Percentiles rank a stretch among this genome's conserved stretches.
Conservation (phyloP, 768 basidiomycete species). For the Mycena pura region DNA sequence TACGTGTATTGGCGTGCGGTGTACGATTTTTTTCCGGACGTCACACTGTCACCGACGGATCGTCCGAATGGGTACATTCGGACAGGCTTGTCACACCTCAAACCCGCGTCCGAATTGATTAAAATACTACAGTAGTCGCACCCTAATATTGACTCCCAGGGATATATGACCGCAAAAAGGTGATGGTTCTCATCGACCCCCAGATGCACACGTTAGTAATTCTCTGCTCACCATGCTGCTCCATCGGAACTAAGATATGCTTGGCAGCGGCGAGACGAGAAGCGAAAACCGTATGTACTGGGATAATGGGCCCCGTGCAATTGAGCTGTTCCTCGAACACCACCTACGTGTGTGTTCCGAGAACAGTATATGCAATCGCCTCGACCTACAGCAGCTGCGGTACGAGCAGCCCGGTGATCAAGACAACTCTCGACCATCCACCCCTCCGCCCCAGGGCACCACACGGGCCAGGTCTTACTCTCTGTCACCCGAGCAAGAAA, state of each 20-base stretch:
- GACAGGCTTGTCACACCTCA: no score
- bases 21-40: no score
- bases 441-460: neutral
- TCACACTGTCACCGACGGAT: no score
- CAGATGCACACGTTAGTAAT: conserved; percentile 5
- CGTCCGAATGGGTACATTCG: no score
- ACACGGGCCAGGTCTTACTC: neutral
- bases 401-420: neutral
- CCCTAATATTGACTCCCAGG: neutral
- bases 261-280: neutral
- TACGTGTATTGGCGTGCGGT: no score
- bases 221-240: neutral
- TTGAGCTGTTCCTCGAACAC: neutral
- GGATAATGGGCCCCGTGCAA: conserved; percentile 5
- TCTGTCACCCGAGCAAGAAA: neutral
- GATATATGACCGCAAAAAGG: neutral
- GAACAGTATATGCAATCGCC: neutral
- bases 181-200: conserved; percentile 7
- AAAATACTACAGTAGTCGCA: no score
- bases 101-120: no score
- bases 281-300: neutral
- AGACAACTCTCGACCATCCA: neutral
- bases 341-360: neutral
- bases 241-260: no score
- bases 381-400: neutral